Conservation (phyloP, 1,139 yeast genomes). For the Suhomyces yuchorum region DNA sequence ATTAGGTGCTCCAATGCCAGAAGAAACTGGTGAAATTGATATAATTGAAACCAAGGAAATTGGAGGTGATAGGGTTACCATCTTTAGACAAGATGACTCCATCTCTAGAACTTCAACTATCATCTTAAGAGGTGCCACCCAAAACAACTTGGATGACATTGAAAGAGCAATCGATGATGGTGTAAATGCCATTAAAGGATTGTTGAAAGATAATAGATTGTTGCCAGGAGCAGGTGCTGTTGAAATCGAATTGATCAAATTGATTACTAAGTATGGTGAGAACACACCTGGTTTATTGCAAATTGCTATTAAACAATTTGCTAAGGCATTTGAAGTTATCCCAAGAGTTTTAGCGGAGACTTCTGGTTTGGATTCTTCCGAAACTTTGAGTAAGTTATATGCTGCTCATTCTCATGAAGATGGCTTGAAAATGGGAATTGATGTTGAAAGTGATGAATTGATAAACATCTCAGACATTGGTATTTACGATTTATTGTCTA, state of each 20-base stretch:
- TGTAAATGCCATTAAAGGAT: conserved; percentile 87
- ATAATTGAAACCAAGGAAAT: conserved; percentile 88
- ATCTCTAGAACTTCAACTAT: conserved; percentile 82
- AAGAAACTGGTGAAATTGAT: conserved; percentile 88
- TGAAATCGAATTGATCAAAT: conserved; percentile 86
- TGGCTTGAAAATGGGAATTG: conserved; percentile 48
- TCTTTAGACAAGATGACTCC: conserved; percentile 82
- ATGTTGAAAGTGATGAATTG: conserved; percentile 28
- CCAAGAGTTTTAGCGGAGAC: conserved; percentile 95
- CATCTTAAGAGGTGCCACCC: conserved; percentile 96
- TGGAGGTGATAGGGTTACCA: conserved; percentile 96
- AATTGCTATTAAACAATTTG: conserved; percentile 91
- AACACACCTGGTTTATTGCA: conserved; percentile 91
- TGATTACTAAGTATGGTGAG: conserved; percentile 84
- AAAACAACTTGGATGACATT: conserved; percentile 86
- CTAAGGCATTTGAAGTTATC: conserved; percentile 90
- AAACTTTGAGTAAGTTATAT: conserved; percentile 80
- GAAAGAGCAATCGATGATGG: conserved; percentile 98
- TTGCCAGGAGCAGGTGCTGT: conserved; percentile 97
- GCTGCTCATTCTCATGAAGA: conserved; percentile 74
- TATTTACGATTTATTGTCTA: conserved; percentile 75
- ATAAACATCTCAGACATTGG: conserved; percentile 70
- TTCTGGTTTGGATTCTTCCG: conserved; percentile 89
- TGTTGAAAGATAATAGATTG: conserved; percentile 75
- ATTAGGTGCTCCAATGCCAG: conserved; percentile 94